Evolutionary conservation across 2,329 filamentous ascomycete species (phyloP).

Genomic region (Ophiostoma tasmaniense): DNA sequence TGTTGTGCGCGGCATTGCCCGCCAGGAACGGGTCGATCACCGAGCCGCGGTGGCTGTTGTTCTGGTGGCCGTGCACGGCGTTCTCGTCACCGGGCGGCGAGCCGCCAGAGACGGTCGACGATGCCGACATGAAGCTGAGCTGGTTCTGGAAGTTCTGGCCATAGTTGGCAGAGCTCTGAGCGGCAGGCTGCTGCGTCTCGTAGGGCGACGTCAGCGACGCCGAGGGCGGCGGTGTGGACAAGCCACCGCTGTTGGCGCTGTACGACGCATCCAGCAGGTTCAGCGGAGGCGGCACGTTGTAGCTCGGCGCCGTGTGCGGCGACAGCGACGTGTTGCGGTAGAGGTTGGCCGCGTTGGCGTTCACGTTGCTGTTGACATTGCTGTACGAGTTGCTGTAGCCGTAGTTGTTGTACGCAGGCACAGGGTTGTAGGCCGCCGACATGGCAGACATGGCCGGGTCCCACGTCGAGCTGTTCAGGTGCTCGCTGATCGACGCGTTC

Average conservation of each 20-base stretch:
- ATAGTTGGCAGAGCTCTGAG: conserved; percentile 8
- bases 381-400: conserved; percentile 7
- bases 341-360: not conserved
- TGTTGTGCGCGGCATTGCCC: not conserved
- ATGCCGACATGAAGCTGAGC: conserved; percentile 32
- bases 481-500: conserved; percentile 49
- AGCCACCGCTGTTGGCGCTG: conserved; percentile 27
- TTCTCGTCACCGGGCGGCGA: conserved; percentile 26
- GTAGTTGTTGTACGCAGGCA: conserved; percentile 1
- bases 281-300: conserved; percentile 20
- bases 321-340: conserved; percentile 17
- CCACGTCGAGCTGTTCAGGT: conserved; percentile 32
- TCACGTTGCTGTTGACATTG: not conserved
- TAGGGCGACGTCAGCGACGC: conserved; percentile 43
- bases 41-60: conserved; percentile 11
- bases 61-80: conserved; percentile 10
- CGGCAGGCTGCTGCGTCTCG: conserved; percentile 10
- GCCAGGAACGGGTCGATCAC: conserved; percentile 26
- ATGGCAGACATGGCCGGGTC: conserved; percentile 30
- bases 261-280: conserved; percentile 41
- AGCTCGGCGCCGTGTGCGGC: conserved; percentile 14
- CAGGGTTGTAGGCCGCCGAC: conserved; percentile 10
- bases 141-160: conserved; percentile 26
- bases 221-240: conserved; percentile 49
- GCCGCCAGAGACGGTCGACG: conserved; percentile 17